A percentile compares a stretch with the other conserved stretches of the same genome.
Evolutionary conservation across 768 basidiomycete genomes (phyloP).

Genomic region (Russula brevipes): DNA sequence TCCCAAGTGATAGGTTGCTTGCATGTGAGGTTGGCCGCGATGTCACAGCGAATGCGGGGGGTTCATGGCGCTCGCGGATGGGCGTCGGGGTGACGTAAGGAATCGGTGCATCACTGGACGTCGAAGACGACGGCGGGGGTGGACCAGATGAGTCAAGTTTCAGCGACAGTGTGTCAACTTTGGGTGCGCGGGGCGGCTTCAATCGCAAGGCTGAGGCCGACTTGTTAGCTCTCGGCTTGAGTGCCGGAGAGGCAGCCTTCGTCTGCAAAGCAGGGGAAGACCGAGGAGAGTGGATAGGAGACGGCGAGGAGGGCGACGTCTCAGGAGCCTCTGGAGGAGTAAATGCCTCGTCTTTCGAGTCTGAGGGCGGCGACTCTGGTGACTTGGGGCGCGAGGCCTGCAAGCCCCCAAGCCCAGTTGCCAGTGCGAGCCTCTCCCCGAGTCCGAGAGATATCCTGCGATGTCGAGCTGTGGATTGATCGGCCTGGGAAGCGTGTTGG

Average conservation of each 20-base stretch:
- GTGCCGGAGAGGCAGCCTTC: not conserved
- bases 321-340: conserved; percentile 23
- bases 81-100: conserved; percentile 33
- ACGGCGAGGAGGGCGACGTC: conserved; percentile 15
- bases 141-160: conserved; percentile 14
- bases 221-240: conserved; percentile 14
- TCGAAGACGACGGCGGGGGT: conserved; percentile 30
- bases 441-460: conserved; percentile 21
- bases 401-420: conserved; percentile 16
- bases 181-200: not conserved
- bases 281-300: conserved; percentile 19
- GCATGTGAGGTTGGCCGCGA: conserved; percentile 33
- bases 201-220: not conserved
- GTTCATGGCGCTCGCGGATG: conserved; percentile 32
- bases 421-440: conserved; percentile 17
- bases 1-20: conserved; percentile 3
- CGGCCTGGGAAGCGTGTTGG: not conserved
- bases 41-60: conserved; percentile 35
- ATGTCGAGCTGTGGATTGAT: not conserved
- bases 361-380: not conserved
- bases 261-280: not conserved
- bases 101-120: conserved; percentile 21
- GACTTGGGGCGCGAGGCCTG: conserved; percentile 11
- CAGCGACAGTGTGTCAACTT: conserved; percentile 9
- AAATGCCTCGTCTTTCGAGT: conserved; percentile 15